A percentile compares a stretch with the other conserved stretches of the same genome.
phyloP scores from a whole-genome alignment of 1,284 basidiomycete genomes.

The Tilletiaria anomala region DNA sequence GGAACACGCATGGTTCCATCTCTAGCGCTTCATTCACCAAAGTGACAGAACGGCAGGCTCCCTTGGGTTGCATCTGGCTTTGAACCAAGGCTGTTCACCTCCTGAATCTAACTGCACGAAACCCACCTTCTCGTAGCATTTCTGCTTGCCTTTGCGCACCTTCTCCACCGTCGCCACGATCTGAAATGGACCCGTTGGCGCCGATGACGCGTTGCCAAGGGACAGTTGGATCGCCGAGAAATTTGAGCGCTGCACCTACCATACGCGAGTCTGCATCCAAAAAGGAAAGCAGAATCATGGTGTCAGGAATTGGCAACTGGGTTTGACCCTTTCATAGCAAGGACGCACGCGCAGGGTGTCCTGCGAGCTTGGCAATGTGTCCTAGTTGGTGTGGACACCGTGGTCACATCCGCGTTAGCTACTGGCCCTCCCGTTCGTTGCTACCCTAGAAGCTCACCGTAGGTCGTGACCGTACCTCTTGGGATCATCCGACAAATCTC shows the following conservation, averaged over 20 bases:
- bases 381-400: conserved; percentile 2
- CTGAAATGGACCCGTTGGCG: conserved; percentile 26
- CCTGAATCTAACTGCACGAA: no score
- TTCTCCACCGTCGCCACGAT: conserved; percentile 32
- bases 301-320: neutral
- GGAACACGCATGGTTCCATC: no score
- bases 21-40: no score
- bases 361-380: conserved; percentile 30
- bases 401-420: neutral
- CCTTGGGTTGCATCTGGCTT: no score
- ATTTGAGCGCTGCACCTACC: conserved; percentile 29
- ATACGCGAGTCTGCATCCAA: conserved; percentile 18
- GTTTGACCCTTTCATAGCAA: neutral
- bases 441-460: conserved; percentile 8
- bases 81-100: no score
- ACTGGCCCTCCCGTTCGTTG: neutral
- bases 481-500: conserved; percentile 1
- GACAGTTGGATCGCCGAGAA: neutral
- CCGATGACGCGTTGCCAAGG: conserved; percentile 13
- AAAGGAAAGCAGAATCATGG: neutral
- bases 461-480: conserved; percentile 21
- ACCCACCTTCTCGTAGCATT: conserved; percentile 9
- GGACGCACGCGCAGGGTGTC: conserved; percentile 15
- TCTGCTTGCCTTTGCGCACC: conserved; percentile 27
- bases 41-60: no score